Evolutionary conservation across 2,329 filamentous ascomycete genomes (phyloP), one percentile per base, ranked within the genome.

Genomic region (Calonectria multiphialidica): DNA sequence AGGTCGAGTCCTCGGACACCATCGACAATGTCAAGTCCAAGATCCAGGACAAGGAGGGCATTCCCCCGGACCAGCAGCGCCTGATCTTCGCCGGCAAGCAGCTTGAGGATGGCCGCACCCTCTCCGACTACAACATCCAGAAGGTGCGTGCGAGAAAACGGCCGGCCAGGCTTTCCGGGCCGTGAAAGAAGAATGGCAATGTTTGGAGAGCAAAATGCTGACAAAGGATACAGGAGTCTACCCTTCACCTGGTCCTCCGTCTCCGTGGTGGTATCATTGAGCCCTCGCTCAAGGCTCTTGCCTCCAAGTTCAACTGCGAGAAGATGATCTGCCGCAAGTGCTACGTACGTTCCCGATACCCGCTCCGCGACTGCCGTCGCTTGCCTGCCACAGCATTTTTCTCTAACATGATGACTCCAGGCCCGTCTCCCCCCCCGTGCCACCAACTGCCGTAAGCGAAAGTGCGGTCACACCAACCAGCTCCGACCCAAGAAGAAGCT

Each of bases 271-370:
- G 96, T 91, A 96, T 98, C 91, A 98, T 98, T 84, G 96, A 98
- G 92, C 97, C 97, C 83, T 98, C 96, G 83, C 93, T 98, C 84
- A 98, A 98, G 93, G 96, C 95, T 81, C 93, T 98, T 79, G 96
- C 96, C 85, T 96, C 93, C 91, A 98, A 98, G 92, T 98, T 97
- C 93, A 98, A 99, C 94, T 98, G 96, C 94, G 97, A 98, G 82
- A 98, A 98, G 94, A 96, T 96, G 94, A 98, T 98, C 89, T 98
- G 97, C 95, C 96, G 97, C 92, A 98, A 99, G 94, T 99, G 97
- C 94, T 98, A 98, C 89, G 95, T 97, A 93, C 82, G 94, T 93
- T 49, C 13, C 66, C 12, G 23, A 33, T n/a, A 5, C 8, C 45
- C 18, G 35, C 23, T 44, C 37, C 9, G 12, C 16, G 28, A 69